Evolutionary conservation across 257 asterid genomes (phyloP).

Genomic region (Thymus mandschuricus): DNA sequence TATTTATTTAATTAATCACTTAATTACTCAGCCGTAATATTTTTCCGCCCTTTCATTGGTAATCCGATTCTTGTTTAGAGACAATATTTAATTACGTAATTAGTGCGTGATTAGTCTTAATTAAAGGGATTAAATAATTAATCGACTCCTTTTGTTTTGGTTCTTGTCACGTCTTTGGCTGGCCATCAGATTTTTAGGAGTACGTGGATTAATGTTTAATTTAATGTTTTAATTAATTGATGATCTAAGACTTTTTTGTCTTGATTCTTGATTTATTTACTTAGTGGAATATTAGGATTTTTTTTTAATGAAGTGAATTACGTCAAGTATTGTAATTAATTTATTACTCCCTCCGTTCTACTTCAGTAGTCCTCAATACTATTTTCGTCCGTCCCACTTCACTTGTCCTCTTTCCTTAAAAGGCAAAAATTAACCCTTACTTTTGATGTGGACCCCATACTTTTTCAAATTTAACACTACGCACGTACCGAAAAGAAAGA

Average conservation of each 20-base stretch:
- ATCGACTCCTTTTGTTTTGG: slow-evolving; percentile 6
- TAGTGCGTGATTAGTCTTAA: background rate
- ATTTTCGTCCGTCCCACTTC: no score
- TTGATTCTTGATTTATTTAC: background rate
- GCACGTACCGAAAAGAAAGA: no score
- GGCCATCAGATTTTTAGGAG: background rate
- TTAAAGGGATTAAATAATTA: background rate
- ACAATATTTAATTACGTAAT: background rate
- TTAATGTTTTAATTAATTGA: background rate
- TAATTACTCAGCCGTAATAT: slow-evolving; percentile 17
- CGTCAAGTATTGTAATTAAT: background rate
- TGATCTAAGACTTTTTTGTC: slow-evolving; percentile 8
- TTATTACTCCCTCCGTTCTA: background rate
- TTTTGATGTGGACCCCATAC: no score
- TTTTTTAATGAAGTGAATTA: slow-evolving; percentile 5
- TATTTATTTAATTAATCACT: background rate
- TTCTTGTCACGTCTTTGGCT: slow-evolving; percentile 33
- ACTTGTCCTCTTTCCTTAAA: no score
- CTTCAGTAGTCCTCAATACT: no score
- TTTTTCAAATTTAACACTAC: no score
- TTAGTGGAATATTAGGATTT: background rate
- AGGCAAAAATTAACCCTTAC: no score
- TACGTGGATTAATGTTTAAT: slow-evolving; percentile 18
- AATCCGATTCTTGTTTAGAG: slow-evolving; percentile 24
- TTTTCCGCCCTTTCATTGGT: slow-evolving; percentile 33